Evolutionary conservation across 1,284 basidiomycete species (phyloP), one percentile per base, ranked within the genome.

Genomic region (Ustilago sp.): DNA sequence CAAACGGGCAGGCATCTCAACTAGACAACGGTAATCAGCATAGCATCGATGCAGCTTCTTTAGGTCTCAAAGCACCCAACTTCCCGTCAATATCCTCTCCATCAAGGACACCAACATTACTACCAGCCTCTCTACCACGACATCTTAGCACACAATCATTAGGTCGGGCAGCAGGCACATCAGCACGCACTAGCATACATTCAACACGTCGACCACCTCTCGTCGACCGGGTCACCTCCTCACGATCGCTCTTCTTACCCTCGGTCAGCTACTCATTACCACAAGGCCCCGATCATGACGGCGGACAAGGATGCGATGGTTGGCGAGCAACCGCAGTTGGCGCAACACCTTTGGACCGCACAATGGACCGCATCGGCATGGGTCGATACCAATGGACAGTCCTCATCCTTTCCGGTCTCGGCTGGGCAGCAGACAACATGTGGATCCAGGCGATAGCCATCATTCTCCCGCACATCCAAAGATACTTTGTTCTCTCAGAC

Each of bases 291-390:
- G 48, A 41, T 17, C 13, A 61, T 11, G 57, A 60, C 17, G 50
- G 35, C 32, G 31, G 45, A 3, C 15, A 32, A 41, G 51, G 48
- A 0, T 12, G 32, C 7, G 54, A 67, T 43, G 59, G 71, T 35
- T 81, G 79, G 80, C 59, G 81, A n/a, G 50, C 74, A 7, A 71
- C 63, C 3, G 77, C 73, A 2, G 64, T 74, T 5, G 78, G 82
- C 8, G 45, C 56, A 7, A 76, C 73, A 15, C 78, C 79, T 47
- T 58, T 71, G 19, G 81, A 84, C 34, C 71, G 90, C 83, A 95
- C 93, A 1, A 92, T 95, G 87, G 93, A 95, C 84, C 90, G 90
- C 48, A 93, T 95, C 80, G 94, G 94, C 36, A 94, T 95, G 91
- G 94, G 94, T n/a, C 61, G 75, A 19, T 83, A 82, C 58, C 83